Evolutionary conservation across 1,284 basidiomycete species (phyloP), one percentile per base, ranked within the genome.

Genomic region (Irpex sp.): DNA sequence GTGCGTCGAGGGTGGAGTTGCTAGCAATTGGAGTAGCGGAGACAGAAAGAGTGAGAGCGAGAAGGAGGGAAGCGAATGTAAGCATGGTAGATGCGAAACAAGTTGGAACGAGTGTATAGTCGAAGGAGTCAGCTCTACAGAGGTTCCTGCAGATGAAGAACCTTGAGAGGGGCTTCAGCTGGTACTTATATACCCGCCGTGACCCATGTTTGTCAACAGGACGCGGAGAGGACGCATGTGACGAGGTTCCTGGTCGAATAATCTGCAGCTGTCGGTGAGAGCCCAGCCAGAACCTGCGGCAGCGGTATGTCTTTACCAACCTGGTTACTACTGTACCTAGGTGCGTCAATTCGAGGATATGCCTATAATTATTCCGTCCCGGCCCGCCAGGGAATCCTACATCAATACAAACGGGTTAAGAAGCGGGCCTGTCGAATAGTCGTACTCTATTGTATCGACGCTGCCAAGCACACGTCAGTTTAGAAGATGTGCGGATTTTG

Each of bases 1-100:
- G 55, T 15, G 66, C 51, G 21, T 59, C 59, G 57, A 53, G 54
- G 21, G 36, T 15, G 15, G 57, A 39, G 13, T 50, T 36, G 31
- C 31, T 33, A 21, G 55, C 54, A 37, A 31, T 57, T 13, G 61
- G 46, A 17, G 57, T 59, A 39, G 50, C 59, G 26, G 39, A 11
- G 9, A 49, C 58, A 33, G 33, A 31, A 36, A 37, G 31, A 33
- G 60, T 53, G 6, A 60, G 43, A n/a, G 53, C 57, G 33, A 51
- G 37, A 33, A 64, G n/a, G 46, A 39, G 26, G 19, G 55, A 50
- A 17, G 53, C 31, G 53, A 36, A 37, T 47, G 61, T 5, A 50
- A 54, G 53, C 53, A 61, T 61, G 43, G 50, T 31, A 4, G 50
- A 51, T n/a, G 50, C 19, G 19, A 51, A 2, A 19, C 19, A 11